Evolutionary conservation across 2,329 filamentous ascomycete species (phyloP).

Genomic region (Aspergillus versicolor): DNA sequence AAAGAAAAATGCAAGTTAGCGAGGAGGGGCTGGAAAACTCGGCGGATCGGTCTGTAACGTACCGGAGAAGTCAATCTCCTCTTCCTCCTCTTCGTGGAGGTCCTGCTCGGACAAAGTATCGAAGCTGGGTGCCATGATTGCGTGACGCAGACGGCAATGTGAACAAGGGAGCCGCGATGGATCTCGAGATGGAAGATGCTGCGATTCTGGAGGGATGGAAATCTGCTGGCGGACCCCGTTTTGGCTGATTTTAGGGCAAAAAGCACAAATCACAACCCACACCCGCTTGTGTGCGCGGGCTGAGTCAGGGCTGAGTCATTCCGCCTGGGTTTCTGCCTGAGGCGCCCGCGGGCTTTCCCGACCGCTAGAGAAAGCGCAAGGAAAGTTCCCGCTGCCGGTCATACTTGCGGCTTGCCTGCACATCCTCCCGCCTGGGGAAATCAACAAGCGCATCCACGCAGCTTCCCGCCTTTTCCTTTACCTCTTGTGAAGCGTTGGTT

Average conservation of each 20-base stretch:
- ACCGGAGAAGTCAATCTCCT: slow-evolving; percentile 88
- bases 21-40: slow-evolving; percentile 29
- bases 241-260: slow-evolving; percentile 32
- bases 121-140: slow-evolving; percentile 90
- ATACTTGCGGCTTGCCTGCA: not conserved
- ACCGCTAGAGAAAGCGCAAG: not conserved
- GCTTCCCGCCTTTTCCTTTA: slow-evolving; percentile 10
- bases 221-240: slow-evolving; percentile 28
- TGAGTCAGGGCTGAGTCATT: slow-evolving; percentile 26
- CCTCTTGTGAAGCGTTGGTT: slow-evolving; percentile 13
- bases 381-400: slow-evolving; percentile 3
- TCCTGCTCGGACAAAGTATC: slow-evolving; percentile 90
- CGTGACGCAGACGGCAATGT: slow-evolving; percentile 23
- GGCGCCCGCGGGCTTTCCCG: not conserved
- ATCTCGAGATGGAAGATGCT: slow-evolving; percentile 24
- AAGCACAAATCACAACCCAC: slow-evolving; percentile 32
- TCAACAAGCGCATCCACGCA: slow-evolving; percentile 16
- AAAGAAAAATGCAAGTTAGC: slow-evolving; percentile 15
- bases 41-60: slow-evolving; percentile 24
- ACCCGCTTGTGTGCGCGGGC: slow-evolving; percentile 33
- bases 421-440: not conserved
- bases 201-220: slow-evolving; percentile 29
- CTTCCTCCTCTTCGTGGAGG: slow-evolving; percentile 85
- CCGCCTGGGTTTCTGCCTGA: not conserved
- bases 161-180: slow-evolving; percentile 19